phyloP scores from a whole-genome alignment of 495 filamentous ascomycete genomes.

The Apodospora peruviana region DNA sequence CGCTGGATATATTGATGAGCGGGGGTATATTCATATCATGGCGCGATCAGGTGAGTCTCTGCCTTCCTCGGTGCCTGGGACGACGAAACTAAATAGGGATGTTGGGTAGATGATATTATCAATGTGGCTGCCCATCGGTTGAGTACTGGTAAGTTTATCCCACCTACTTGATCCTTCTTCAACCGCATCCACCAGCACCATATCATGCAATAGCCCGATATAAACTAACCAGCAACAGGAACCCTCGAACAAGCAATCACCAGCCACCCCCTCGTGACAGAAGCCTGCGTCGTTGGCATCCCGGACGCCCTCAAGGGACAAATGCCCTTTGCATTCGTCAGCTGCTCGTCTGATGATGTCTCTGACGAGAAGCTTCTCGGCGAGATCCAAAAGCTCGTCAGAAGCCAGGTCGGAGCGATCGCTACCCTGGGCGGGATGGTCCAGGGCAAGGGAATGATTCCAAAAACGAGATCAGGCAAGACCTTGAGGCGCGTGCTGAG shows the following conservation, averaged over 20 bases:
- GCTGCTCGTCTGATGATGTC: constrained; percentile 38
- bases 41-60: constrained; percentile 48
- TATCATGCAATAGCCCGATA: too few species aligned
- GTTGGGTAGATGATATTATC: constrained; percentile 73
- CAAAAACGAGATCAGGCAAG: constrained; percentile 85
- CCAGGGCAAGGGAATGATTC: constrained; percentile 81
- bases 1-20: constrained; percentile 74
- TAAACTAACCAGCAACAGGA: constrained; percentile 47
- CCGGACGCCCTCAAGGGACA: constrained; percentile 84
- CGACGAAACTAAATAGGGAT: not conserved
- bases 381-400: constrained; percentile 60
- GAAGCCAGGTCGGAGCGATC: constrained; percentile 83
- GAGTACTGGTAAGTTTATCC: constrained; percentile 70
- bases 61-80: not conserved
- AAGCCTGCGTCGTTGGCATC: constrained; percentile 79
- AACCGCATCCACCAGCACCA: too few species aligned
- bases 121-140: constrained; percentile 93
- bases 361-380: constrained; percentile 39
- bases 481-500: constrained; percentile 74
- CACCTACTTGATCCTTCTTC: too few species aligned
- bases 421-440: constrained; percentile 80
- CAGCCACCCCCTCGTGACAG: constrained; percentile 67
- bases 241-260: constrained; percentile 87
- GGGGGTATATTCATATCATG: constrained; percentile 85
- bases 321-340: constrained; percentile 84